These are phyloP conservation scores for Funneliformis mosseae DNA, from an alignment of 192 early-diverging fungal genomes.

Conservation along the genomic window DNA sequence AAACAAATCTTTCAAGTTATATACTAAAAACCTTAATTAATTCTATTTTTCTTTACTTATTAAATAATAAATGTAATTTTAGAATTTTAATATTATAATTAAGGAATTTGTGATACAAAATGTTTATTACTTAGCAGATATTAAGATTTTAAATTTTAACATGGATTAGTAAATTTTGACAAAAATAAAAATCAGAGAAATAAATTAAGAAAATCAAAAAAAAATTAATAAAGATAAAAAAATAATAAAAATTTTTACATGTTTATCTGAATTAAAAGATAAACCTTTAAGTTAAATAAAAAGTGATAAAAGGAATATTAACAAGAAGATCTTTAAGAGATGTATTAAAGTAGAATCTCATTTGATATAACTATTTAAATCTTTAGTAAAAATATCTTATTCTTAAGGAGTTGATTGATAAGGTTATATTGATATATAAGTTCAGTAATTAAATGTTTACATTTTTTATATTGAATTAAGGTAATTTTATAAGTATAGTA, in stretches of 20 bases:
- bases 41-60: conserved; percentile 97
- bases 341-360: conserved; percentile 81
- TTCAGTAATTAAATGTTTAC: conserved; percentile 98
- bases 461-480: conserved; percentile 83
- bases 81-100: too few relatives aligned
- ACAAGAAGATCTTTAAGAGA: conserved; percentile 64
- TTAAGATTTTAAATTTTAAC: too few relatives aligned
- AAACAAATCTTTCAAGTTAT: conserved; percentile 91
- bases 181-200: background rate
- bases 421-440: conserved; percentile 98
- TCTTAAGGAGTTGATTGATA: conserved; percentile 64
- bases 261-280: conserved; percentile 77
- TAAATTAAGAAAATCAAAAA: background rate
- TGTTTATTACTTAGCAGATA: background rate
- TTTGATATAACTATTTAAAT: conserved; percentile 97
- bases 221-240: background rate
- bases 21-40: conserved; percentile 94
- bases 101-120: too few relatives aligned
- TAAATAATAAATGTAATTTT: background rate
- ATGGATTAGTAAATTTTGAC: background rate
- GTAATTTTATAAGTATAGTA: conserved; percentile 87
- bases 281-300: conserved; percentile 90
- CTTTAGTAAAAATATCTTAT: conserved; percentile 54
- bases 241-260: background rate
- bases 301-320: conserved; percentile 94